Conservation (phyloP, 164 flowering plant species). For the Chloranthus sessilifolius region DNA sequence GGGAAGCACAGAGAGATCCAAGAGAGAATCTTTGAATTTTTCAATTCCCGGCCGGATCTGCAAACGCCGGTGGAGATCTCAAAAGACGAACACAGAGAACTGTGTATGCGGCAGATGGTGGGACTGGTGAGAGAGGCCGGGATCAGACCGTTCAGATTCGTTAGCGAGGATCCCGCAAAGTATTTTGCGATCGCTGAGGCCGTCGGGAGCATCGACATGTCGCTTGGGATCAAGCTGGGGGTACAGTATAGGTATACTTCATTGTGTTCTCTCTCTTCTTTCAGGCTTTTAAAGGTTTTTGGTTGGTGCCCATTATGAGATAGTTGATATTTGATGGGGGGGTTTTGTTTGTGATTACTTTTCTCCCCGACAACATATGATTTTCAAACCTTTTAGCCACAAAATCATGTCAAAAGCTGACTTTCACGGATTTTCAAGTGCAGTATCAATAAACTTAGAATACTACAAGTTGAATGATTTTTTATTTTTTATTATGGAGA, state of each 20-base stretch:
- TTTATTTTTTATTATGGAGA: too few species aligned
- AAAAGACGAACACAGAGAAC: constrained; percentile 67
- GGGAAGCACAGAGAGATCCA: constrained; percentile 79
- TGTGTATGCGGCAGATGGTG: constrained; percentile 73
- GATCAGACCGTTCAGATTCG: constrained; percentile 52
- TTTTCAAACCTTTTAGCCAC: too few species aligned
- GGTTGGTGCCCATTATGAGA: background rate
- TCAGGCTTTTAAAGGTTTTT: background rate
- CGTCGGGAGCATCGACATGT: constrained; percentile 79
- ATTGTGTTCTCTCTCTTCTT: background rate
- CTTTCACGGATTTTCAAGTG: too few species aligned
- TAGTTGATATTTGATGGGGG: background rate
- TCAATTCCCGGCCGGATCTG: constrained; percentile 74
- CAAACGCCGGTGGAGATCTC: constrained; percentile 85
- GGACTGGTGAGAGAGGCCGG: constrained; percentile 80
- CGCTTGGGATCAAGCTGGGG: constrained; percentile 82
- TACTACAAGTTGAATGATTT: too few species aligned
- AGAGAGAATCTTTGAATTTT: constrained; percentile 59
- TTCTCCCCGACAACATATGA: too few species aligned
- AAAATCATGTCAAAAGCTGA: too few species aligned
- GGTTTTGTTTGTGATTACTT: background rate
- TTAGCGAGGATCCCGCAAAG: constrained; percentile 63
- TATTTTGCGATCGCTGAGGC: constrained; percentile 87
- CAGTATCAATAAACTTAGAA: too few species aligned
- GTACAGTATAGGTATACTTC: constrained; percentile 98